Evolutionary conservation across 2,329 filamentous ascomycete genomes (phyloP).

Genomic region (Aspergillus brasiliensis): DNA sequence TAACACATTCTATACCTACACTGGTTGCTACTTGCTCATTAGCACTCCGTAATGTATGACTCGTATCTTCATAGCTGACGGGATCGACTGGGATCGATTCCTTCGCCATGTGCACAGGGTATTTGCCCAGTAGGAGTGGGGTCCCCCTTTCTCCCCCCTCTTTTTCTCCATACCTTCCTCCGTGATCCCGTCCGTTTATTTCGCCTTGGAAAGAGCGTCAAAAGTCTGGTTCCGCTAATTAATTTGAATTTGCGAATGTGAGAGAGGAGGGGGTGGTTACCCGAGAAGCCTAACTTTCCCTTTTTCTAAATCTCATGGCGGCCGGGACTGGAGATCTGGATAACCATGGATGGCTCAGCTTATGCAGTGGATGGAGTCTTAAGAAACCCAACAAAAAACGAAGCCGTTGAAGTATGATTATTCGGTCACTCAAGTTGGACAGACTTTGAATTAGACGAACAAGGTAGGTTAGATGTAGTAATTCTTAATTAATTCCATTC

Average conservation of each 20-base stretch:
- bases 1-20: too few relatives aligned
- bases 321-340: conserved; percentile 12
- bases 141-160: background rate
- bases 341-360: background rate
- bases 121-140: background rate
- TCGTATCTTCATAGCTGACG: conserved; percentile 1
- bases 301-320: conserved; percentile 6
- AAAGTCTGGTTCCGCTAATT: background rate
- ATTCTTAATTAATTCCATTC: background rate
- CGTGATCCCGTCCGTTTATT: background rate
- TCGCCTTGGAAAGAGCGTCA: background rate
- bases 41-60: background rate
- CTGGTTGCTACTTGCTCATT: too few relatives aligned
- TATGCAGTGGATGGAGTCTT: conserved; percentile 5
- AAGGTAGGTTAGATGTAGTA: background rate
- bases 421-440: background rate
- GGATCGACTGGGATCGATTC: conserved; percentile 8
- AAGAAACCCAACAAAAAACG: conserved; percentile 14
- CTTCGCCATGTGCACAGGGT: conserved; percentile 5
- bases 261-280: background rate
- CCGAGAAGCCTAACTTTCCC: conserved; percentile 5
- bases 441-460: background rate
- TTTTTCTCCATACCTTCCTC: background rate
- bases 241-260: conserved; percentile 2
- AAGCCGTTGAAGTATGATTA: conserved; percentile 23